phyloP scores from a whole-genome alignment of 108 stramenopile species.

The Conticribra weissflogii region DNA sequence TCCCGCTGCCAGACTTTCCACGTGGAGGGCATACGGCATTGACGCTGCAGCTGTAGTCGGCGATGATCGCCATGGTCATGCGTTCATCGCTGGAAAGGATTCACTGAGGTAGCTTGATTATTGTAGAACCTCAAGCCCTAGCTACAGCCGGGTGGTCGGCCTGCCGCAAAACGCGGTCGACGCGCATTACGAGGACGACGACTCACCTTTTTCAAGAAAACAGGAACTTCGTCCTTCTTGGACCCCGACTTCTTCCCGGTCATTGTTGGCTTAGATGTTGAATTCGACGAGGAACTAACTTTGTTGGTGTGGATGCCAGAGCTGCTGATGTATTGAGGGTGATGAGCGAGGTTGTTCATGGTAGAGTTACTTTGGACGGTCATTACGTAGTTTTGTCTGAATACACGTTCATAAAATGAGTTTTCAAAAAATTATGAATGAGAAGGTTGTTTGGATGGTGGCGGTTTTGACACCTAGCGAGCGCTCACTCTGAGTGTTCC shows the following conservation, averaged over 20 bases:
- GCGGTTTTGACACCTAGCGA: too few species aligned
- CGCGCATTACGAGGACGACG: neutral
- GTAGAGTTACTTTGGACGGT: neutral
- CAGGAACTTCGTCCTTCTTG: slow-evolving; percentile 56
- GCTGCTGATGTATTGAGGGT: neutral
- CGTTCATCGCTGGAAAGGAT: neutral
- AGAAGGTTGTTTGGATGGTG: too few species aligned
- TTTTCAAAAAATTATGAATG: neutral
- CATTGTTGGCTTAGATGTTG: slow-evolving; percentile 26
- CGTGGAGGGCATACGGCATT: neutral
- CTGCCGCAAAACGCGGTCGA: neutral
- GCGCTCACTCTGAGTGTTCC: too few species aligned
- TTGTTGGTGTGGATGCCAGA: neutral
- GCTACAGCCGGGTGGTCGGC: neutral
- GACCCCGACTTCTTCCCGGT: slow-evolving; percentile 25
- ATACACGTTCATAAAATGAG: too few species aligned
- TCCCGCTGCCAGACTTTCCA: neutral
- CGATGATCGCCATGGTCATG: neutral
- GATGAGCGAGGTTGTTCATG: neutral
- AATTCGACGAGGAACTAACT: neutral
- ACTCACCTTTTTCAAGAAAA: slow-evolving; percentile 53
- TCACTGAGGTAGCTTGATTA: neutral
- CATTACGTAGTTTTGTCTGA: neutral
- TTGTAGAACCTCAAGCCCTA: neutral
- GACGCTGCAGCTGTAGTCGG: neutral